phyloP scores from a whole-genome alignment of 352 stramenopile genomes.

The Phytophthora hybrid region DNA sequence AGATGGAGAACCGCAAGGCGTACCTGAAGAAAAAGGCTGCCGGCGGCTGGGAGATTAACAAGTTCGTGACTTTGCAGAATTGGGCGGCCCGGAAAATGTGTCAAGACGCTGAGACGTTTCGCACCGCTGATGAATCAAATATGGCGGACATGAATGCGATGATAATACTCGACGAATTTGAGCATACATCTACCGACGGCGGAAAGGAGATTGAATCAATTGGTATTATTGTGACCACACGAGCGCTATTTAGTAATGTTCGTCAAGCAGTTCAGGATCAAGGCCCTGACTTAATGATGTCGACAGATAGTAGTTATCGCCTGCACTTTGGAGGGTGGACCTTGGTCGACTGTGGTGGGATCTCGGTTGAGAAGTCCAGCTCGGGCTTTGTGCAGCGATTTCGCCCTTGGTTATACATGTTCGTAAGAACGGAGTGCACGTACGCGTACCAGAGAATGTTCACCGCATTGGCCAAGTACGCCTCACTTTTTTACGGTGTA shows the following conservation, averaged over 20 bases:
- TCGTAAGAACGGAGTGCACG: slow-evolving; percentile 10
- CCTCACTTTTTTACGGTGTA: slow-evolving; percentile 6
- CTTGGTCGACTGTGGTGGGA: slow-evolving; percentile 8
- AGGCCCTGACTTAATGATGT: slow-evolving; percentile 1
- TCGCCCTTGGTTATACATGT: slow-evolving; percentile 22
- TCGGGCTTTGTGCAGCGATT: slow-evolving; percentile 13
- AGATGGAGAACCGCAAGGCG: not conserved
- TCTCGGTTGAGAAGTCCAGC: not conserved
- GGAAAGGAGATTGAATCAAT: not conserved
- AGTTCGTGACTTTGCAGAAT: not conserved
- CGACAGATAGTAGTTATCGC: slow-evolving; percentile 15
- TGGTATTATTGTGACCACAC: slow-evolving; percentile 3
- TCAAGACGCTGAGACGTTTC: not conserved
- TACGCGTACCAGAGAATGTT: slow-evolving; percentile 16
- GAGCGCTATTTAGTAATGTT: slow-evolving; percentile 14
- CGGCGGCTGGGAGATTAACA: not conserved
- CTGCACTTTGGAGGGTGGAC: slow-evolving; percentile 16
- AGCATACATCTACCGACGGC: slow-evolving; percentile 7
- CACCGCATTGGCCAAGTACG: slow-evolving; percentile 12
- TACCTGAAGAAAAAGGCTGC: slow-evolving; percentile 1
- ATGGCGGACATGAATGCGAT: slow-evolving; percentile 1
- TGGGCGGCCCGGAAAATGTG: slow-evolving; percentile 6
- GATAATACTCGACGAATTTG: slow-evolving; percentile 15
- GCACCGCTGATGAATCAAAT: slow-evolving; percentile 2
- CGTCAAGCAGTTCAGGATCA: not conserved